Evolutionary conservation across 2,329 filamentous ascomycete species (phyloP), one percentile per base, ranked within the genome.

Genomic region (Dichotomopilus funicola): DNA sequence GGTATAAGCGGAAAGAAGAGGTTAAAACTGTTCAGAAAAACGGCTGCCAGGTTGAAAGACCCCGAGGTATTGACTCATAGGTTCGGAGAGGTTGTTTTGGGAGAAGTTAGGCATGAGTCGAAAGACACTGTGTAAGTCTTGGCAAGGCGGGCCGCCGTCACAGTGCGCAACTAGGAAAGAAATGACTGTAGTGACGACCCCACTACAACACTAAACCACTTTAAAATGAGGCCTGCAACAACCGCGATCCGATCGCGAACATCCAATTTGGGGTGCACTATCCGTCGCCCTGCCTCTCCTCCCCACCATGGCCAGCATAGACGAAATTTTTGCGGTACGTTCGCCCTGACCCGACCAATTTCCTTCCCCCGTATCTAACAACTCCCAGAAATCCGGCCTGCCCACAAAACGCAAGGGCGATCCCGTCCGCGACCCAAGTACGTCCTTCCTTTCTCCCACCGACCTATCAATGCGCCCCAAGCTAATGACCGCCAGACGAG

Each of bases 341-440:
- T 58, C 5, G 4, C 10, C 1, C 9, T 5, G 5, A 44, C n/a
- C 12, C 2, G 49, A 8, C 13, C 33, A 36, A 50, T 51, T 31
- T 31, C n/a, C 27, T 56, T 13, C 12, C 36, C 27, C 12, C 8
- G 2, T 13, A 45, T 42, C 51, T 43, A 53, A 38, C 11, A 31
- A 54, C 54, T 57, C 31, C 57, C 62, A 73, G 73, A 72, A 70
- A 58, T 70, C 75, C 19, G 75, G 77, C 57, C 66, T 74, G 35
- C 68, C 75, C 53, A 78, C 76, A 72, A 87, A 87, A 68, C 78
- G 83, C 63, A 87, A 85, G 69, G 72, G 84, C 53, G 82, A 86
- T 58, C 75, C 80, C 13, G 70, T 82, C 58, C 76, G 76, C 65
- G 81, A 87, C 68, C 82, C 83, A 59, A 83, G 83, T 87, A 67